These are phyloP conservation scores for Herpotrichia juniperi DNA, from an alignment of 2,329 filamentous ascomycete genomes.

Conservation along the genomic window DNA sequence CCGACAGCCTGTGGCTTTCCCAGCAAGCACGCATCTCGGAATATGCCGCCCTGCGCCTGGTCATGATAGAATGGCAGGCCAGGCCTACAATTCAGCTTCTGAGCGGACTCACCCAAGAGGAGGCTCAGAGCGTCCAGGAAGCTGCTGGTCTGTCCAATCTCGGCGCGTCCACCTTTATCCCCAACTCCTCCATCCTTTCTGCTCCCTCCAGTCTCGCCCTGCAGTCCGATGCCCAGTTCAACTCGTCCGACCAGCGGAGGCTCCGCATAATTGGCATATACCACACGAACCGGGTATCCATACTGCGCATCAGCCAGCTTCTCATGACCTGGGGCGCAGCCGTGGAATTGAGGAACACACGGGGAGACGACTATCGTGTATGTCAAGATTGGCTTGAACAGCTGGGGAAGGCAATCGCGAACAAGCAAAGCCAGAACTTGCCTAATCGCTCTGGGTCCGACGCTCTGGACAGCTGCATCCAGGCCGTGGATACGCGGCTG, in stretches of 20 bases:
- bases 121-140: conserved; percentile 76
- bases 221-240: conserved; percentile 57
- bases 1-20: conserved; percentile 85
- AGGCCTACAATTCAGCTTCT: conserved; percentile 75
- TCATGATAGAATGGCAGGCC: conserved; percentile 82
- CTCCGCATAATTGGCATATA: conserved; percentile 74
- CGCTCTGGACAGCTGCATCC: conserved; percentile 50
- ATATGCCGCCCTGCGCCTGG: conserved; percentile 78
- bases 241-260: conserved; percentile 66
- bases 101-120: conserved; percentile 76
- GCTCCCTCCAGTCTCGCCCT: conserved; percentile 25
- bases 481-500: conserved; percentile 56
- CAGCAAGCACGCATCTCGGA: conserved; percentile 79
- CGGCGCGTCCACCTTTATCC: conserved; percentile 57
- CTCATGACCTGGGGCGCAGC: conserved; percentile 42
- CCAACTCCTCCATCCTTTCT: conserved; percentile 50
- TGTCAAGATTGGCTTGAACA: conserved; percentile 40
- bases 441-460: conserved; percentile 26
- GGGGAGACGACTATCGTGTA: conserved; percentile 33
- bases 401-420: conserved; percentile 35
- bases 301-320: conserved; percentile 44
- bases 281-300: conserved; percentile 71
- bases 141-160: conserved; percentile 70
- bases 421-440: conserved; percentile 49
- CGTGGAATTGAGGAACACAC: conserved; percentile 30